These are phyloP conservation scores for Peronospora belbahrii DNA, from an alignment of 352 stramenopile species.

Conservation along the genomic window DNA sequence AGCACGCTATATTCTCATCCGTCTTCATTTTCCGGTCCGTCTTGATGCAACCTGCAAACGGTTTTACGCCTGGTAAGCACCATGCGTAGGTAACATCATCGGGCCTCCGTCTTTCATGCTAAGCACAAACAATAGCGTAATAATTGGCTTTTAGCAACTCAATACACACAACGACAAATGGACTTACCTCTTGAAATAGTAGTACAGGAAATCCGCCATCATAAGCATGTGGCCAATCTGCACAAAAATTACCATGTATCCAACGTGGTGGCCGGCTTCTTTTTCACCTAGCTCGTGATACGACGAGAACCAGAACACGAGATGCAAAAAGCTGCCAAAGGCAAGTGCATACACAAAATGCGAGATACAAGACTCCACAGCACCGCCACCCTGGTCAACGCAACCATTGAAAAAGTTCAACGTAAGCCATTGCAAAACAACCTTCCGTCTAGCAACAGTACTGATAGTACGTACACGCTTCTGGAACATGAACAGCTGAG, in stretches of 20 bases:
- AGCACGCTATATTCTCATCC: slow-evolving; percentile 14
- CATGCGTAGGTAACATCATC: slow-evolving; percentile 87
- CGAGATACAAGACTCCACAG: slow-evolving; percentile 94
- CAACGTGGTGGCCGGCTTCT: slow-evolving; percentile 81
- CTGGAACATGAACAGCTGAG: slow-evolving; percentile 99
- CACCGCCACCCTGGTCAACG: slow-evolving; percentile 62
- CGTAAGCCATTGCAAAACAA: slow-evolving; percentile 1
- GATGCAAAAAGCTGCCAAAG: slow-evolving; percentile 93
- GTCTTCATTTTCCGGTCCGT: slow-evolving; percentile 5
- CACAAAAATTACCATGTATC: slow-evolving; percentile 94
- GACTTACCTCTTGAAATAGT: slow-evolving; percentile 93
- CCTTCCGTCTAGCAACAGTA: not conserved
- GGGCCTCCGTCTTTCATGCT: slow-evolving; percentile 85
- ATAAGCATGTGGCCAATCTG: slow-evolving; percentile 97
- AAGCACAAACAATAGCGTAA: not conserved
- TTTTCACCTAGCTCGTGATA: slow-evolving; percentile 97
- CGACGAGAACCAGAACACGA: slow-evolving; percentile 98
- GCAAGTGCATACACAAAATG: slow-evolving; percentile 95
- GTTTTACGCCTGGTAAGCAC: slow-evolving; percentile 69
- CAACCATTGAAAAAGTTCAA: not conserved
- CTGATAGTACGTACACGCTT: slow-evolving; percentile 69
- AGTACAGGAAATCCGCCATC: slow-evolving; percentile 99
- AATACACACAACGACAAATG: not conserved
- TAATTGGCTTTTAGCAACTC: not conserved
- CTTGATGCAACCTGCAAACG: slow-evolving; percentile 4